Evolutionary conservation across 2,329 filamentous ascomycete species (phyloP), one percentile per base, ranked within the genome.

Genomic region (Colletotrichum sp.): DNA sequence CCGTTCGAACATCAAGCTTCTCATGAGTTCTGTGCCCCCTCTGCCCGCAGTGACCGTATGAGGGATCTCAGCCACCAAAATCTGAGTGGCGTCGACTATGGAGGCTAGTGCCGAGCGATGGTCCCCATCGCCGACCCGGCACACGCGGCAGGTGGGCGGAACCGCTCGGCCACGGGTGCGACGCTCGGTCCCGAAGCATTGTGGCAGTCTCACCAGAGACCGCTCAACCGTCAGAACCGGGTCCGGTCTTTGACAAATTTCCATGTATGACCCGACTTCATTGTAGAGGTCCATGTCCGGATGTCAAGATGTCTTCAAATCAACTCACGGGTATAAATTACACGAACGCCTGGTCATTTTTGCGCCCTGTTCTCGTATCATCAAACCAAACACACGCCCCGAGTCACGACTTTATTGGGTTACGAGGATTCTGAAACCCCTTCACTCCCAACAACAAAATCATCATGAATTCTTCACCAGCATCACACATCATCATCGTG

Each of bases 321-420:
- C 0, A 49, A n/a, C 2, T 2, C 39, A 2, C 39, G 39, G 0
- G 1, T 49, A 49, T 2, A 49, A 49, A n/a, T n/a, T n/a, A n/a
- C n/a, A 49, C 39, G 0, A 0, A 49, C 39, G 39, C 9, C 39
- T 2, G 39, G 9, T 0, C 9, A 0, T 1, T 49, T n/a, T 12
- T 1, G 39, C 39, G 39, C 2, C 0, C 3, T n/a, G 39, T 49
- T n/a, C 9, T 49, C 39, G 39, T 1, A 44, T 44, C 44, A 21
- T 21, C 4, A 13, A 49, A n/a, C n/a, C n/a, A n/a, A n/a, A n/a
- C n/a, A n/a, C n/a, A n/a, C n/a, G n/a, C n/a, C n/a, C n/a, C n/a
- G n/a, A n/a, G n/a, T n/a, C n/a, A n/a, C n/a, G n/a, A n/a, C n/a
- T n/a, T n/a, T n/a, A n/a, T n/a, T n/a, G n/a, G n/a, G n/a, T n/a